phyloP scores from a whole-genome alignment of 106 monocot genomes.

The Allium fistulosum region DNA sequence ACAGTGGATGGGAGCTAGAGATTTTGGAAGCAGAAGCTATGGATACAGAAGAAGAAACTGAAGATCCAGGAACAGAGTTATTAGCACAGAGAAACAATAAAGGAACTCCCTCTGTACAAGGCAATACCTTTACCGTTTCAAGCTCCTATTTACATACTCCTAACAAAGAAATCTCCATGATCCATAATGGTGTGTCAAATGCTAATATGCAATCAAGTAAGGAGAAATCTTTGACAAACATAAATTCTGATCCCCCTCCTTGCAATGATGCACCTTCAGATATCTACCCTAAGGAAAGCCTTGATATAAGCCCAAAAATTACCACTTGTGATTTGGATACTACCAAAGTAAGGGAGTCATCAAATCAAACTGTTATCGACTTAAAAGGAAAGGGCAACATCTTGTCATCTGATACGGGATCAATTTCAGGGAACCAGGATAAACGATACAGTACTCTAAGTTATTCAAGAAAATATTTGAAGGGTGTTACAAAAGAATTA shows the following conservation, averaged over 20 bases:
- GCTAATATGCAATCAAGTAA: not conserved
- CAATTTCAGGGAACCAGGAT: constrained; percentile 5
- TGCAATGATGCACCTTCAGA: constrained; percentile 9
- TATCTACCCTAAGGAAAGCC: not conserved
- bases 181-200: not conserved
- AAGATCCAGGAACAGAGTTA: constrained; percentile 12
- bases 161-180: not conserved
- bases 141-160: constrained; percentile 9
- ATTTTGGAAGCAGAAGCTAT: constrained; percentile 67
- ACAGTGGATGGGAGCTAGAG: constrained; percentile 85
- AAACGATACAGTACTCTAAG: constrained; percentile 13
- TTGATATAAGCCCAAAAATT: constrained; percentile 1
- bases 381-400: constrained; percentile 3
- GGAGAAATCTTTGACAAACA: constrained; percentile 5
- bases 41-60: constrained; percentile 76
- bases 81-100: constrained; percentile 9
- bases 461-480: constrained; percentile 23
- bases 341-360: not conserved
- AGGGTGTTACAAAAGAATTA: constrained; percentile 8
- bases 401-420: not conserved
- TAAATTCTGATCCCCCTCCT: constrained; percentile 8
- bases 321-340: not conserved
- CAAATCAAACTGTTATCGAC: not conserved
- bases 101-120: not conserved
- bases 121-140: constrained; percentile 2